Conservation (phyloP, 2,329 filamentous ascomycete species). For the Cytospora leucostoma region DNA sequence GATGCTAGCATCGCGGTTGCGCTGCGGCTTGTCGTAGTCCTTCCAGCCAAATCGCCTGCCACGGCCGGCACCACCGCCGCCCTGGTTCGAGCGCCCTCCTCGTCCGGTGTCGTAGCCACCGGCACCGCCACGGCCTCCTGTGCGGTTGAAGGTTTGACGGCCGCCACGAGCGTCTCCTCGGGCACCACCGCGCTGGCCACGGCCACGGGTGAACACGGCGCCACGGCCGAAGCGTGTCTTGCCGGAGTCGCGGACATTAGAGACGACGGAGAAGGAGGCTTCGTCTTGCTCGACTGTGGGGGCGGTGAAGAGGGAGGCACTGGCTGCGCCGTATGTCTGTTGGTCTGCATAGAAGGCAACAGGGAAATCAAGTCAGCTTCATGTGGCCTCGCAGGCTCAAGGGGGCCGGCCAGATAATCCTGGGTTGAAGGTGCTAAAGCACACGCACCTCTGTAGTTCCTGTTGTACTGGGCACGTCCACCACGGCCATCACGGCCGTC, state of each 20-base stretch:
- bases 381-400: neutral
- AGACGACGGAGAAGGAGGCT: constrained; percentile 95
- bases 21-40: constrained; percentile 96
- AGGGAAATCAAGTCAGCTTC: neutral
- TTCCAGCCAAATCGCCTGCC: constrained; percentile 95
- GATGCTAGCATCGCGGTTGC: constrained; percentile 93
- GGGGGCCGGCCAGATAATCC: neutral
- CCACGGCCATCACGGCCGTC: constrained; percentile 71
- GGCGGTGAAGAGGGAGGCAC: constrained; percentile 83
- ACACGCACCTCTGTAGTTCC: constrained; percentile 81
- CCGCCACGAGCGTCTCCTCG: constrained; percentile 64
- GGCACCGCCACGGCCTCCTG: constrained; percentile 58
- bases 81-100: constrained; percentile 40
- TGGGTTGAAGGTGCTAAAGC: neutral
- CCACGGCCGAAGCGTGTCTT: constrained; percentile 89
- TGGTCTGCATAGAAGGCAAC: constrained; percentile 65
- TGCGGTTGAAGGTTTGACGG: constrained; percentile 59
- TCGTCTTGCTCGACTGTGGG: constrained; percentile 87
- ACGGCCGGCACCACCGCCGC: constrained; percentile 61
- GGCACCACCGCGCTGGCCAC: constrained; percentile 74
- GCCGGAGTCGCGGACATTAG: constrained; percentile 83
- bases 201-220: constrained; percentile 84
- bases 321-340: constrained; percentile 92
- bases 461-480: constrained; percentile 84
- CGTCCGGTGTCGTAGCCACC: constrained; percentile 53